Base-by-base conservation (phyloP, 2,329 filamentous ascomycete genomes). In the Pseudogymnoascus sp. region DNA sequence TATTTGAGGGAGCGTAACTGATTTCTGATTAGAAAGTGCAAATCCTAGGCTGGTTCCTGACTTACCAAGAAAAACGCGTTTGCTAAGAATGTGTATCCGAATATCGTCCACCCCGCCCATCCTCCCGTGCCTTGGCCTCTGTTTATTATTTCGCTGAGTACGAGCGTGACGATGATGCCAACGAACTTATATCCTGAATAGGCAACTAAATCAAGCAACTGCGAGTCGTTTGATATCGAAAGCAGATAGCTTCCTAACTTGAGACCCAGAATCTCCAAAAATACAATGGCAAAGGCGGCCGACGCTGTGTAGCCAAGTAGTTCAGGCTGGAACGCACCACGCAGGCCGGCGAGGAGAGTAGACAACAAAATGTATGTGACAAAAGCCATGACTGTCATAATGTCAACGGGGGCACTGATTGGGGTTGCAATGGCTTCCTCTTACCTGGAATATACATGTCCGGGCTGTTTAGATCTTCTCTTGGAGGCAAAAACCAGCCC, bases 121-220 rank as follows among this genome's bases (percentile, higher is more conserved):
- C 91, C 89, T 60, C 93, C 89, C 2, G 91, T 95, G 21, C 93
- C 90, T 71, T 87, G 85, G 50, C 92, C 89, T 11, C 86, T 86
- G 63, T 88, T 96, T 67, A 90, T 77, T 14, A 91, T 81, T 75
- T 96, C 90, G 14, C 90, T 87, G 16, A 93, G 78, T 11, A 89
- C 82, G 66, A 97, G 86, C 0, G 93, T 97, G 60, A 90, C 83
- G 65, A 99, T 99, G 69, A 97, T 92, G 33, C 93, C 95, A 29
- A 99, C 93, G 72, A 99, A 99, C 76, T 99, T 99, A 79, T 99
- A 99, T 19, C 96, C 96, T 1, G 90, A 93, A 78, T 99, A 99
- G 4, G 96, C 96, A 62, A 99, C 88, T 61, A 99, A 78, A 71
- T 99, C 95, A 64, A 97, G 84, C 61, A 97, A 84, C 74, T 97